Evolutionary conservation across 306 rosid species (phyloP), one percentile per base, ranked within the genome.

Genomic region (Rosa multiflora): DNA sequence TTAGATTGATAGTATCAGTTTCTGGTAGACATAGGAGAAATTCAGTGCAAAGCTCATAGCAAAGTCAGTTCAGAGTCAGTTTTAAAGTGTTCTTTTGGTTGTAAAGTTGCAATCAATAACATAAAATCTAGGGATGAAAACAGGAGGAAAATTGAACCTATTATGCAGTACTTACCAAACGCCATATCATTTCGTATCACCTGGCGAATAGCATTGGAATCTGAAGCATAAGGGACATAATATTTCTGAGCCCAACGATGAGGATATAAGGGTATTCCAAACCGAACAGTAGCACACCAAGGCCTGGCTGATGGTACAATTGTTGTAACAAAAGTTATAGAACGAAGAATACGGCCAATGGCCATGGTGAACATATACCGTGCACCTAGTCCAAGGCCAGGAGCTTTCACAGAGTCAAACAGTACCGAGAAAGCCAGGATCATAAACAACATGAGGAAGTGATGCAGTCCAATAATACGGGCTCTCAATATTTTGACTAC

Each of bases 291-390:
- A 42, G 98, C 98, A 80, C 99, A 95, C 99, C 98, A 95, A 80
- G 99, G 99, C 73, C 99, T 83, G 55, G 94, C 90, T 10, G 99
- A 95, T 37, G 99, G 99, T 44, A 92, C 84, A 86, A 95, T 89
- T 49, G 99, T 95, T 20, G 96, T 90, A 18, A 82, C 80, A 90
- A 95, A 95, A 80, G 89, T 92, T 72, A 95, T 82, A 78, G 97
- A 86, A 47, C 98, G 93, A 48, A 95, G 98, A 78, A 95, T 88
- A 63, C 99, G 96, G 35, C 99, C 98, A 76, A 92, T 51, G 4
- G 81, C 99, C 99, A 95, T 95, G 59, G 98, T 95, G 89, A 92
- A 95, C 97, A 92, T 92, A 85, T 95, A 95, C 40, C 99, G 86
- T 72, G 99, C 99, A 80, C 94, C 99, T 5, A 95, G 84, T 70